Base-by-base conservation (phyloP, 176 grass and related monocot species). In the Ensete glaucum region DNA sequence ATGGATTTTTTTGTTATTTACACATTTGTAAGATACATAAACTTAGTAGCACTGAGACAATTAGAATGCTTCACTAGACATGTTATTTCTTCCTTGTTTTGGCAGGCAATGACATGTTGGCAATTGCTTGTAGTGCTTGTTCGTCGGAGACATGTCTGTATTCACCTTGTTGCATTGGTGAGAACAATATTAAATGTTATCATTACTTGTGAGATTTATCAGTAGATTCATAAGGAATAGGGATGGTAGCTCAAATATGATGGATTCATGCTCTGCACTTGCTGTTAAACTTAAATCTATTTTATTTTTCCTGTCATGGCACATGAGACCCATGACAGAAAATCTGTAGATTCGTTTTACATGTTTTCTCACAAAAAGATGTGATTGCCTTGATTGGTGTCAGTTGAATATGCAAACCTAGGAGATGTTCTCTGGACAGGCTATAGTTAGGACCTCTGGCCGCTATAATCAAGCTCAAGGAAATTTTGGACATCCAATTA, bases 71-170 rank as follows among this genome's bases (percentile, higher is more conserved):
- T 43, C 17, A 50, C 17, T 51, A 51, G 9, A 15, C 50, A 49
- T 3, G 16, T 15, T 10, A 11, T 50, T 50, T 51, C 43, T 20
- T 79, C 4, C 24, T 69, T 50, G 2, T 87, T 52, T 73, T 88
- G 34, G 48, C 88, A 98, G 94, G 89, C 88, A 24, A 66, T 93
- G 50, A 89, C 90, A 81, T 98, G 94, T 82, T 88, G 93, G 81
- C 91, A 89, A 72, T 80, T 98, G 71, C 82, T 98, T 82, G 86
- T 88, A 48, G 87, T 88, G 57, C 84, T 98, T 85, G 94, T 98
- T 76, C 80, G 75, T 67, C 73, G 85, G 86, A 98, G 88, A 76
- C 84, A 98, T 62, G 90, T 87, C 69, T 90, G 90, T 24, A 53
- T 77, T 82, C 87, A 82, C 68, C 77, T 98, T 84, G 86, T 98